phyloP scores from a whole-genome alignment of 176 grass and related monocot genomes.

The Aegilops tauschii region DNA sequence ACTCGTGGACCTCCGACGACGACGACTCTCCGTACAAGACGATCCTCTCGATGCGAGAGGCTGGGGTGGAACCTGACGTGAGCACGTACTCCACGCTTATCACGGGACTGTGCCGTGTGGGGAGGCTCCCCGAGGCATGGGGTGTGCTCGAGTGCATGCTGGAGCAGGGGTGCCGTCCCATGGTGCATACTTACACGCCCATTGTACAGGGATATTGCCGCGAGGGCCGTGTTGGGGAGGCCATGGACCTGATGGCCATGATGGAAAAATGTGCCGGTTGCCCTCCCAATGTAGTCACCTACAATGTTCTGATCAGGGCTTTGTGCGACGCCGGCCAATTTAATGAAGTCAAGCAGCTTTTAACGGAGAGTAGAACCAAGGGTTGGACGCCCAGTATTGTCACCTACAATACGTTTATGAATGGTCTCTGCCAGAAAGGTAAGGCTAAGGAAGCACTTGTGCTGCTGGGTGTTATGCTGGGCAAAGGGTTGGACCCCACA shows the following conservation, averaged over 20 bases:
- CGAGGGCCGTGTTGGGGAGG: conserved; percentile 57
- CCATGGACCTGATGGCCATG: conserved; percentile 49
- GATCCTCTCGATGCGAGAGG: conserved; percentile 32
- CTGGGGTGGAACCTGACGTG: conserved; percentile 40
- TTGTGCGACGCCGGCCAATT: conserved; percentile 48
- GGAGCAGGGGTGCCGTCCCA: conserved; percentile 42
- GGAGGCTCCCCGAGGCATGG: conserved; percentile 52
- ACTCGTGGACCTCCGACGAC: conserved; percentile 26
- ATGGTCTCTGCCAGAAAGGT: conserved; percentile 60
- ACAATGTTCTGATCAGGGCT: conserved; percentile 73
- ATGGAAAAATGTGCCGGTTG: conserved; percentile 52
- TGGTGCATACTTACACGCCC: conserved; percentile 68
- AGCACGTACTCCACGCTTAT: conserved; percentile 66
- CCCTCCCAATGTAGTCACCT: conserved; percentile 56
- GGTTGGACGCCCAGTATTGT: conserved; percentile 52
- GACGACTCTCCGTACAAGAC: conserved; percentile 45
- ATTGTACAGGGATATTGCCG: conserved; percentile 66
- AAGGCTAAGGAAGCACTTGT: conserved; percentile 54
- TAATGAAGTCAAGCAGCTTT: conserved; percentile 50
- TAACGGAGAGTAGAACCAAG: conserved; percentile 42
- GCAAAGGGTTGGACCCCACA: conserved; percentile 58
- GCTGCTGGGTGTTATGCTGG: conserved; percentile 47
- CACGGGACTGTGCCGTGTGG: conserved; percentile 51
- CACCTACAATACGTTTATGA: conserved; percentile 79
- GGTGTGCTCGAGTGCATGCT: conserved; percentile 70